These are phyloP conservation scores for Periconia digitata DNA, from an alignment of 2,329 filamentous ascomycete species.

Conservation along the genomic window DNA sequence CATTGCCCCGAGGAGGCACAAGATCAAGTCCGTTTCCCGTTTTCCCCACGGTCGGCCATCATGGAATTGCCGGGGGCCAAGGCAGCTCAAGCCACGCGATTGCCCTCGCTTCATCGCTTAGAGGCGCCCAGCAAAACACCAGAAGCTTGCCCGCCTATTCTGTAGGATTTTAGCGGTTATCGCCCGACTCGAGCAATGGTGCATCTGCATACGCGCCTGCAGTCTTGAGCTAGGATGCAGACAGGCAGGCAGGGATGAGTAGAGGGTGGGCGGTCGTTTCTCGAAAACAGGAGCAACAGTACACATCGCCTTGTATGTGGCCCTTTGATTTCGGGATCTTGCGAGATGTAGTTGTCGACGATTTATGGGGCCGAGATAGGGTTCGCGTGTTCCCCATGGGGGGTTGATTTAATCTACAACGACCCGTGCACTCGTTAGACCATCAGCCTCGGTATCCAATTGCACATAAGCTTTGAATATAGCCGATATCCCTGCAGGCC, in stretches of 20 bases:
- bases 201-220: too few relatives aligned
- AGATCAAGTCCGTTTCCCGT: background rate
- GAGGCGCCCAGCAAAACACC: background rate
- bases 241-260: background rate
- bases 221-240: background rate
- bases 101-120: background rate
- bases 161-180: too few relatives aligned
- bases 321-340: constrained; percentile 8
- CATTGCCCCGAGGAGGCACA: too few relatives aligned
- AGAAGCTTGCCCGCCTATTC: background rate
- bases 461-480: constrained; percentile 5
- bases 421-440: constrained; percentile 10
- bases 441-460: constrained; percentile 11
- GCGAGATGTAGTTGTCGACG: constrained; percentile 9
- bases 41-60: background rate
- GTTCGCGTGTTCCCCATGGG: constrained; percentile 15
- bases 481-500: constrained; percentile 12
- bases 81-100: background rate
- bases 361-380: constrained; percentile 14
- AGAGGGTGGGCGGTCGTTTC: background rate
- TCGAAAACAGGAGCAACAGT: constrained; percentile 1
- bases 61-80: too few relatives aligned
- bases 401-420: constrained; percentile 14
- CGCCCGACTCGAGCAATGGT: too few relatives aligned
- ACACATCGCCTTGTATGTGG: constrained; percentile 1